Conservation (phyloP, 75 land plant genomes). For the Pinus taeda region DNA sequence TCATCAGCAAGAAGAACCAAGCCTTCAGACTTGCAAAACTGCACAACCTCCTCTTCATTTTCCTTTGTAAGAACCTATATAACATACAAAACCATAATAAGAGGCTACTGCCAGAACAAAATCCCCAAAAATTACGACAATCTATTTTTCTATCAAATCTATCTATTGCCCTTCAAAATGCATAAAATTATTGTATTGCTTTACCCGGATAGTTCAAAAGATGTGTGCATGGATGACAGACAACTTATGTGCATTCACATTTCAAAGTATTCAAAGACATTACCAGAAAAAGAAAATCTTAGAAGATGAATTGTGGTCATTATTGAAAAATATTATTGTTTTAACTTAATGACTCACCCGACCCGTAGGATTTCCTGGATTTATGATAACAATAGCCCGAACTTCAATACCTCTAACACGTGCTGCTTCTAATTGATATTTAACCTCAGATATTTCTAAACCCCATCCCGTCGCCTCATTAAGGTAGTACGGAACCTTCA, state of each 20-base stretch:
- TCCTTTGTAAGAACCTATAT: constrained; percentile 87
- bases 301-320: neutral
- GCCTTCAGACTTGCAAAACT: constrained; percentile 90
- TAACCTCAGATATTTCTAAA: constrained; percentile 77
- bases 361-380: constrained; percentile 99
- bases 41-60: constrained; percentile 76
- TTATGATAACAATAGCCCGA: constrained; percentile 94
- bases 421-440: constrained; percentile 76
- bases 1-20: constrained; percentile 97
- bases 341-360: constrained; percentile 52
- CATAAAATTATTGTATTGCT: neutral
- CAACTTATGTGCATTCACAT: neutral
- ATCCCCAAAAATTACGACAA: neutral
- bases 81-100: neutral
- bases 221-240: neutral
- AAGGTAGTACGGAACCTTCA: constrained; percentile 96
- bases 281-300: neutral
- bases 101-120: neutral
- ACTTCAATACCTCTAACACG: constrained; percentile 78
- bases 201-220: neutral
- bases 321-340: neutral
- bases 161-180: neutral
- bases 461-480: constrained; percentile 97
- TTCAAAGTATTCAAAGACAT: neutral
- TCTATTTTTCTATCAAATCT: neutral